Percentiles rank a stretch among this genome's conserved stretches.
These are phyloP conservation scores for Nicotiana undulata DNA, from an alignment of 257 asterid species.

Conservation along the genomic window DNA sequence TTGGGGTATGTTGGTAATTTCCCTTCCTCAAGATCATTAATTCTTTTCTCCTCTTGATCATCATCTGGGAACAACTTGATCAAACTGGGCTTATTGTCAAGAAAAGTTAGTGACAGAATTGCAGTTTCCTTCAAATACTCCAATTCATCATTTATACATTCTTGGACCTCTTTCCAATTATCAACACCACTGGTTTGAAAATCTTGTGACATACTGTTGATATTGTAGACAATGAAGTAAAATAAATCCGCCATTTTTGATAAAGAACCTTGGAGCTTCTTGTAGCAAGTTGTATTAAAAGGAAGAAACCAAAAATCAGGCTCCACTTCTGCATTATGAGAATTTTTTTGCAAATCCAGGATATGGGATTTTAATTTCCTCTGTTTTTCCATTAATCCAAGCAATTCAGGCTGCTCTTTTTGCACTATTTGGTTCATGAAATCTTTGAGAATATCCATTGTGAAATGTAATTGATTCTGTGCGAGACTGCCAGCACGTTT, in stretches of 20 bases:
- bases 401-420: not conserved
- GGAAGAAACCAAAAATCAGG: not conserved
- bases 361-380: not conserved
- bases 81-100: not conserved
- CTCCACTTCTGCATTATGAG: not conserved
- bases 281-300: not conserved
- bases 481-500: constrained; percentile 52
- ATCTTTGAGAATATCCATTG: constrained; percentile 24
- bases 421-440: constrained; percentile 24
- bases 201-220: not conserved
- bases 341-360: not conserved
- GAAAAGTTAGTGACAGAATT: not conserved
- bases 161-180: not conserved
- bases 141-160: not conserved
- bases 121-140: not conserved
- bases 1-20: not conserved
- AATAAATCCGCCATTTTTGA: not conserved
- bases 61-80: not conserved
- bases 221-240: not conserved
- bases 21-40: not conserved
- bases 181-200: not conserved
- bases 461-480: constrained; percentile 25
- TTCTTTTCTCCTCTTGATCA: not conserved
- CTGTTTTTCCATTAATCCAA: not conserved
- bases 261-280: not conserved